Percentiles rank a stretch among this genome's conserved stretches.
These are phyloP conservation scores for Dalbergia oliveri DNA, from an alignment of 306 rosid species.

Conservation along the genomic window DNA sequence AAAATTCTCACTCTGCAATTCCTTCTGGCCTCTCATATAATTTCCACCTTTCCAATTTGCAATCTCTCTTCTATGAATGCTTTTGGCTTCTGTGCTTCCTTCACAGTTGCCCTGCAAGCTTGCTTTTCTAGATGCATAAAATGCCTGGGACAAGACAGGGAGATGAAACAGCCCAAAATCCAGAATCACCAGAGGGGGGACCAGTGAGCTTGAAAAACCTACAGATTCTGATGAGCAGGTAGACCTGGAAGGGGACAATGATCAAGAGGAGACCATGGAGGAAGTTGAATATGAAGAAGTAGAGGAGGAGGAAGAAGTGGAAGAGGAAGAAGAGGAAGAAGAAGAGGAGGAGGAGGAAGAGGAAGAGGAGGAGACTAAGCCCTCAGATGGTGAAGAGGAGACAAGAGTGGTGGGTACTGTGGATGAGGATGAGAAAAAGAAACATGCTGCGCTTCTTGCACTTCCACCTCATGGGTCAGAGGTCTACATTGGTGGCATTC, in stretches of 20 bases:
- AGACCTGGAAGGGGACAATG: constrained; percentile 78
- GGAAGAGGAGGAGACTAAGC: constrained; percentile 49
- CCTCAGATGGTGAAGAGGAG: constrained; percentile 43
- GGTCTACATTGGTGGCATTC: constrained; percentile 79
- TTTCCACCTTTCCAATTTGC: constrained; percentile 82
- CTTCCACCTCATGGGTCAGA: constrained; percentile 86
- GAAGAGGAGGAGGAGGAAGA: constrained; percentile 58
- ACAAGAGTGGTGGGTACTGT: constrained; percentile 39
- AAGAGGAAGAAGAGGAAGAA: constrained; percentile 59
- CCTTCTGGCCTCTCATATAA: constrained; percentile 74
- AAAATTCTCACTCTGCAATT: constrained; percentile 73
- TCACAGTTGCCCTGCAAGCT: constrained; percentile 84
- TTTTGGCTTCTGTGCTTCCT: constrained; percentile 78
- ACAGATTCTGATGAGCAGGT: constrained; percentile 70
- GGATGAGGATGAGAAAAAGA: constrained; percentile 58
- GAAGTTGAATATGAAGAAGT: constrained; percentile 80
- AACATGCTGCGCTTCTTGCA: constrained; percentile 74
- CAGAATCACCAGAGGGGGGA: constrained; percentile 48
- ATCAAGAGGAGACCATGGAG: constrained; percentile 65
- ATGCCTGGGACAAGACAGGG: constrained; percentile 64
- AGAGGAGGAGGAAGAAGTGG: constrained; percentile 74
- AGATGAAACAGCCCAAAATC: constrained; percentile 48
- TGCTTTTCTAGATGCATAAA: constrained; percentile 69
- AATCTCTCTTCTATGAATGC: constrained; percentile 73
- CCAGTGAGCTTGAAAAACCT: constrained; percentile 59